Percentiles rank a stretch among this genome's conserved stretches.
These are phyloP conservation scores for Tricholoma flavovirens DNA, from an alignment of 768 basidiomycete species.

Conservation along the genomic window DNA sequence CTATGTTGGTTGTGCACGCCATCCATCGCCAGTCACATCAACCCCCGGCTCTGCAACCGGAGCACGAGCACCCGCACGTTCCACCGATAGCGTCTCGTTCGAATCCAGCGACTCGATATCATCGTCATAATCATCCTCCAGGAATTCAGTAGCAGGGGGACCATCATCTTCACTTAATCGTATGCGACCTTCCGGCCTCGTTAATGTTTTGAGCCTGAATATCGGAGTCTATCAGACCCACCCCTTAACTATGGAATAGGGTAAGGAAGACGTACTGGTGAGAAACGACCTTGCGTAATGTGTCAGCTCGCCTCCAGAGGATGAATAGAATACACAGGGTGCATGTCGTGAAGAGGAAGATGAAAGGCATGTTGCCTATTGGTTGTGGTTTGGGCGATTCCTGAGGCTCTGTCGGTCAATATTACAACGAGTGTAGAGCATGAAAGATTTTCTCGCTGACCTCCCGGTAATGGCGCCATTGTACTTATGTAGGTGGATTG, in stretches of 20 bases:
- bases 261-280: conserved; percentile 42
- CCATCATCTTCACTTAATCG: conserved; percentile 68
- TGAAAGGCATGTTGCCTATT: conserved; percentile 47
- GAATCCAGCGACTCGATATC: conserved; percentile 15
- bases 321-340: conserved; percentile 53
- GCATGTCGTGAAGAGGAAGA: conserved; percentile 54
- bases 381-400: conserved; percentile 59
- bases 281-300: conserved; percentile 51
- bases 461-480: background rate
- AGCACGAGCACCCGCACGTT: background rate
- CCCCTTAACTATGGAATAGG: background rate
- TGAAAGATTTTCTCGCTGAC: background rate
- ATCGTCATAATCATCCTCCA: conserved; percentile 56
- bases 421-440: background rate
- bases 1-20: background rate
- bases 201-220: conserved; percentile 52
- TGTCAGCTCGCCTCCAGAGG: conserved; percentile 56
- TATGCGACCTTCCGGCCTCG: conserved; percentile 49
- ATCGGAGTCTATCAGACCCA: background rate
- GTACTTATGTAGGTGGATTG: background rate
- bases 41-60: background rate
- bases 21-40: background rate
- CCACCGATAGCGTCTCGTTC: background rate
- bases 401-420: conserved; percentile 42
- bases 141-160: conserved; percentile 61